Conservation (phyloP, 805 yeast species). For the Wickerhamiella domercqiae region DNA sequence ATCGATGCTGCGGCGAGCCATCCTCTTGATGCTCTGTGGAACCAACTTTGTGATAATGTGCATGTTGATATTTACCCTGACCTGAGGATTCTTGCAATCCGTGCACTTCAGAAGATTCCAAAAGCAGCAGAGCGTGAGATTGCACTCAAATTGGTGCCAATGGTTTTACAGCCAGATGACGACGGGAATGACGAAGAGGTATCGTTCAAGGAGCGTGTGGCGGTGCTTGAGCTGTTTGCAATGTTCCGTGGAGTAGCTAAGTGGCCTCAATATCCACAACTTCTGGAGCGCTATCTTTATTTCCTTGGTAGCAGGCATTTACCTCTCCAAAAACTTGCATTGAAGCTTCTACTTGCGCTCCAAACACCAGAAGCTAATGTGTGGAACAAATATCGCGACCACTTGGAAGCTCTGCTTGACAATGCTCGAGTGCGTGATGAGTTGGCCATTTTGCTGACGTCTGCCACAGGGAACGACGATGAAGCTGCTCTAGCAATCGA, state of each 20-base stretch:
- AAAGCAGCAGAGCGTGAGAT: slow-evolving; percentile 53
- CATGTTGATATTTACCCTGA: slow-evolving; percentile 9
- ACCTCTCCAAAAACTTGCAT: slow-evolving; percentile 55
- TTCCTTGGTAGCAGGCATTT: slow-evolving; percentile 46
- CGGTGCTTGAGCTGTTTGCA: slow-evolving; percentile 44
- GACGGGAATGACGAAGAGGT: slow-evolving; percentile 17
- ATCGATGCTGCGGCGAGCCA: slow-evolving; percentile 5
- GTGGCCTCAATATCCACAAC: slow-evolving; percentile 36
- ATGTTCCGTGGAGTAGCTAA: slow-evolving; percentile 48
- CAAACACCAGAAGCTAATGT: slow-evolving; percentile 29
- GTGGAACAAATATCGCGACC: slow-evolving; percentile 55
- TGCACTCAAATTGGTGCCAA: slow-evolving; percentile 35
- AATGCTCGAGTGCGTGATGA: slow-evolving; percentile 80
- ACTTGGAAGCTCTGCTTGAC: slow-evolving; percentile 59
- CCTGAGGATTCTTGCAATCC: slow-evolving; percentile 41
- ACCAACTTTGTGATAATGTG: slow-evolving; percentile 1
- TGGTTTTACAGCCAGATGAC: slow-evolving; percentile 27
- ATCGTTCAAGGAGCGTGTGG: slow-evolving; percentile 19
- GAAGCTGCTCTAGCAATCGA: slow-evolving; percentile 35
- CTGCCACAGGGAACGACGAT: slow-evolving; percentile 29
- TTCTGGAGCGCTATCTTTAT: slow-evolving; percentile 37
- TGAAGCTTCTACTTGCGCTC: slow-evolving; percentile 53
- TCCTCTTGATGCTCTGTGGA: neutral
- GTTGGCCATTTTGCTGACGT: slow-evolving; percentile 39
- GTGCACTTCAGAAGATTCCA: slow-evolving; percentile 44